These are phyloP conservation scores for Jamesozyma hellenica DNA, from an alignment of 805 yeast species.

Conservation along the genomic window DNA sequence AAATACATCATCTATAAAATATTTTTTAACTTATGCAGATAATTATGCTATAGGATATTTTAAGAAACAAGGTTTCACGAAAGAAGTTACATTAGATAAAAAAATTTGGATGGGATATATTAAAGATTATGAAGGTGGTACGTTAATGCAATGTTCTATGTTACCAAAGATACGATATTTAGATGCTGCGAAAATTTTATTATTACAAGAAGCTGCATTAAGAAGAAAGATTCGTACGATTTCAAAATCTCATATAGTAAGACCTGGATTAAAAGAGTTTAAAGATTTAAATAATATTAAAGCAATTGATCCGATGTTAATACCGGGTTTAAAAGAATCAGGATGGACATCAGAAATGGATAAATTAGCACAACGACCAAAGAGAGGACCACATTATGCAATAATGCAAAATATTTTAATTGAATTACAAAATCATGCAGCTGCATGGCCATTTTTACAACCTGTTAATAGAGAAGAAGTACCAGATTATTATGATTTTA, in stretches of 20 bases:
- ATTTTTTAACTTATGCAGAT: constrained; percentile 93
- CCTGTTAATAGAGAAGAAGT: constrained; percentile 93
- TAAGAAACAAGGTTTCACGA: constrained; percentile 96
- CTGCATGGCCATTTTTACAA: constrained; percentile 94
- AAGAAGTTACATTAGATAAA: constrained; percentile 79
- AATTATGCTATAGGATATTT: constrained; percentile 98
- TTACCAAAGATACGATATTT: constrained; percentile 79
- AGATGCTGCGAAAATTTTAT: constrained; percentile 75
- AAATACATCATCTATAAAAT: constrained; percentile 73
- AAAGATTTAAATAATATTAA: constrained; percentile 36
- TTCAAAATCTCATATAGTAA: constrained; percentile 67
- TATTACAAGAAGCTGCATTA: constrained; percentile 87
- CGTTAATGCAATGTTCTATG: constrained; percentile 95
- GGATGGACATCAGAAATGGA: constrained; percentile 99
- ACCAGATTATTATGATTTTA: constrained; percentile 90
- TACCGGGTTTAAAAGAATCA: constrained; percentile 86
- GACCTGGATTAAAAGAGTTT: constrained; percentile 74
- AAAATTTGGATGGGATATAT: constrained; percentile 96
- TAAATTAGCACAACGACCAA: constrained; percentile 87
- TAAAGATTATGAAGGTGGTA: constrained; percentile 98
- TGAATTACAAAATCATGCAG: constrained; percentile 87
- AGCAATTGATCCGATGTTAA: constrained; percentile 66
- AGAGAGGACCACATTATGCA: constrained; percentile 88
- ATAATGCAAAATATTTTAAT: constrained; percentile 81
- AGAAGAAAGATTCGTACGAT: constrained; percentile 71